phyloP scores from a whole-genome alignment of 495 filamentous ascomycete genomes.

The Daldinia decipiens region DNA sequence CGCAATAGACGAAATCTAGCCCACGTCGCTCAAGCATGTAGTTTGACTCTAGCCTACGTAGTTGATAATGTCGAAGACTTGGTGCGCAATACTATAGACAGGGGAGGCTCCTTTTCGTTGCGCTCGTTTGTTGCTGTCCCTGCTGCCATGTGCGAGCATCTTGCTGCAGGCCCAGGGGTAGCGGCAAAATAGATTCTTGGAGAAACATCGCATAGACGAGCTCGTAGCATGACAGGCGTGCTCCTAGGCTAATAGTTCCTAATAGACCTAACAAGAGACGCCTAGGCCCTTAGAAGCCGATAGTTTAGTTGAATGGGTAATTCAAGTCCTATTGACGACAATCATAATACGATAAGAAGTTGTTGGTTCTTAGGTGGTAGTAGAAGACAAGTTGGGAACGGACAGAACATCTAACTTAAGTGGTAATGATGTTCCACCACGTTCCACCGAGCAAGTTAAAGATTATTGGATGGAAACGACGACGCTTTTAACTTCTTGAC shows the following conservation, averaged over 20 bases:
- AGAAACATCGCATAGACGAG: slow-evolving; percentile 35
- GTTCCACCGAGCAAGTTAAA: slow-evolving; percentile 3
- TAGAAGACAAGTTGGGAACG: slow-evolving; percentile 32
- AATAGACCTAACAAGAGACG: slow-evolving; percentile 15
- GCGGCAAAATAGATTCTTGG: slow-evolving; percentile 41
- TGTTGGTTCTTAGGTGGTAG: slow-evolving; percentile 36
- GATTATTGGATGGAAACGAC: not conserved
- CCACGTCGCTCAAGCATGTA: slow-evolving; percentile 13
- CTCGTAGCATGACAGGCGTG: slow-evolving; percentile 15
- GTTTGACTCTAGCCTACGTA: slow-evolving; percentile 11
- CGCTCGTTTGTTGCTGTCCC: slow-evolving; percentile 29
- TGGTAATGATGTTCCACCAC: slow-evolving; percentile 2
- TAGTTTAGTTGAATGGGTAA: slow-evolving; percentile 26
- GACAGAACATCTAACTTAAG: slow-evolving; percentile 14
- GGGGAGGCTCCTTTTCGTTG: slow-evolving; percentile 1
- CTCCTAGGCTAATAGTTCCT: slow-evolving; percentile 42
- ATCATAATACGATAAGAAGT: slow-evolving; percentile 20
- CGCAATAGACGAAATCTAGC: slow-evolving; percentile 23
- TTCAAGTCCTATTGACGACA: slow-evolving; percentile 13
- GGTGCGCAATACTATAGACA: slow-evolving; percentile 17
- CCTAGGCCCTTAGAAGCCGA: slow-evolving; percentile 26
- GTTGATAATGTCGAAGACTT: slow-evolving; percentile 14
- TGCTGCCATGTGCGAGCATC: slow-evolving; percentile 44
- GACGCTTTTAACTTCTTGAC: not conserved
- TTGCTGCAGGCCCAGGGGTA: slow-evolving; percentile 30